Evolutionary conservation across 768 basidiomycete species (phyloP).

Genomic region (Rhizopogon vesiculosus): DNA sequence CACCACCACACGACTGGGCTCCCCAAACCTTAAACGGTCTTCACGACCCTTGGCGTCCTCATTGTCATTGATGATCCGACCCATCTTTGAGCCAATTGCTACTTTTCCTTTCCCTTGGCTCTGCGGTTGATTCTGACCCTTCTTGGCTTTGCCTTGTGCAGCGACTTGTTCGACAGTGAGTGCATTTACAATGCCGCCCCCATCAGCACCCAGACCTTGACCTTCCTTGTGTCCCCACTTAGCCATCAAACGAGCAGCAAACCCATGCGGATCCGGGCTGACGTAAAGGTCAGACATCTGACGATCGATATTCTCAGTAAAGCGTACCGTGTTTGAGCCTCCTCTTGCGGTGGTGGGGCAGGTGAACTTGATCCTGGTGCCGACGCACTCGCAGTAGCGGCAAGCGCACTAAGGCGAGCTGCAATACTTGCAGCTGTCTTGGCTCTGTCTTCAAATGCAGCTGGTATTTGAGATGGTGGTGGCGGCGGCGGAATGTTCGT

Average conservation of each 20-base stretch:
- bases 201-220: constrained; percentile 83
- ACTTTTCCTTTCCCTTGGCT: constrained; percentile 30
- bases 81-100: constrained; percentile 63
- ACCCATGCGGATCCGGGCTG: constrained; percentile 63
- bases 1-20: constrained; percentile 85
- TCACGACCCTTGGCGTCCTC: constrained; percentile 76
- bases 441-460: constrained; percentile 57
- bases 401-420: constrained; percentile 62
- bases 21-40: constrained; percentile 79
- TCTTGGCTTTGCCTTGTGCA: constrained; percentile 27
- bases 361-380: constrained; percentile 18
- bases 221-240: constrained; percentile 97
- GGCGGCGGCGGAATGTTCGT: constrained; percentile 55
- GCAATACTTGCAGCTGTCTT: constrained; percentile 83
- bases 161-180: constrained; percentile 72
- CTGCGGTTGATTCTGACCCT: constrained; percentile 32
- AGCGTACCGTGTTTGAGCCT: constrained; percentile 6
- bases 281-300: neutral
- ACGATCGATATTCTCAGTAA: neutral
- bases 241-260: constrained; percentile 87
- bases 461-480: constrained; percentile 28
- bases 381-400: constrained; percentile 23
- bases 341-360: constrained; percentile 28
- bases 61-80: constrained; percentile 87
- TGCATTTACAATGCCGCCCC: constrained; percentile 84